Base-by-base conservation (phyloP, 768 basidiomycete species). In the Punctularia strigosozonata region DNA sequence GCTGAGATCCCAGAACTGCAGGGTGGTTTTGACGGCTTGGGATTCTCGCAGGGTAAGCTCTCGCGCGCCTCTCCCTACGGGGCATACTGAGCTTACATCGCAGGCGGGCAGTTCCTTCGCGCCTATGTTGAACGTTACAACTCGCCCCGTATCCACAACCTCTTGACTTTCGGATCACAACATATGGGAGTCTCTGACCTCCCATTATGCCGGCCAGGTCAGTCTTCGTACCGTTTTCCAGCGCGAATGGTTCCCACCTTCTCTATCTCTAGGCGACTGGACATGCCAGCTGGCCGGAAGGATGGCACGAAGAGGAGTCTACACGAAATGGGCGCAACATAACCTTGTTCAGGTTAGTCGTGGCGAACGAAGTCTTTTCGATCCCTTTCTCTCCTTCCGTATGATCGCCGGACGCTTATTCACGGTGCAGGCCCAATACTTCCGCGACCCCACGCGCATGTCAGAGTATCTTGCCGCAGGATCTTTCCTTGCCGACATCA, bases 151-250 rank as follows among this genome's bases (percentile, higher is more conserved):
- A 62, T 89, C 3, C 63, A 78, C 54, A 91, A 89, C 55, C 71
- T 91, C 45, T 73, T 91, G 34, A 88, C 86, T 0, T 89, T 91
- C 52, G 88, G 87, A 32, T 77, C 83, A 15, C 86, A 86, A 43
- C 86, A 89, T 50, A 85, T 87, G 79, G 87, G 87, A 20, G 65
- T 89, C 26, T 77, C 82, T 5, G 84, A 87, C 51, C 61, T 89
- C 14, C 80, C 86, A 0, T 23, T 49, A 1, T 91, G 88, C 51
- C 54, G 62, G 21, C 58, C 74, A 3, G 71, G 62, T 50, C 87
- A 90, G 7, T 42, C 83, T n/a, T n/a, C n/a, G n/a, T n/a, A n/a
- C n/a, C n/a, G n/a, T n/a, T n/a, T n/a, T n/a, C n/a, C n/a, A n/a
- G n/a, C n/a, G n/a, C n/a, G n/a, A n/a, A n/a, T n/a, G n/a, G n/a